A percentile compares a stretch with the other conserved stretches of the same genome.
Evolutionary conservation across 2,329 filamentous ascomycete genomes (phyloP).

Genomic region (Cladosporium phlei): DNA sequence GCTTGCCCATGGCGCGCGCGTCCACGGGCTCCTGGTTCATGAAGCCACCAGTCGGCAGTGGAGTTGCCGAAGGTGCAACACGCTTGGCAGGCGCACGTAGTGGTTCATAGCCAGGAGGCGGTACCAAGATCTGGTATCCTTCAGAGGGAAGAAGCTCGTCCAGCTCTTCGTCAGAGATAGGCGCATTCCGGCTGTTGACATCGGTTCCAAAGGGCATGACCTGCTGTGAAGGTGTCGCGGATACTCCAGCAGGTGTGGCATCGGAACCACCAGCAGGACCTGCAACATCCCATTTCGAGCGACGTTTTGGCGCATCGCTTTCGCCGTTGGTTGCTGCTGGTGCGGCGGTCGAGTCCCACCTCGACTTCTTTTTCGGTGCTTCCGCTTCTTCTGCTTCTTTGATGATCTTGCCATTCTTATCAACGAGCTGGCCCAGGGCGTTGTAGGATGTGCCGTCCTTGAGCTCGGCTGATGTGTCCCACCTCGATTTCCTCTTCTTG

Average conservation of each 20-base stretch:
- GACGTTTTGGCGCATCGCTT: constrained; percentile 63
- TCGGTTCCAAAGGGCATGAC: constrained; percentile 70
- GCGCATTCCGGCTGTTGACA: constrained; percentile 70
- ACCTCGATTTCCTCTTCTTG: constrained; percentile 83
- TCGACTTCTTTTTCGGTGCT: constrained; percentile 60
- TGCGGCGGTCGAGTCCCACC: constrained; percentile 81
- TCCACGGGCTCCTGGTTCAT: constrained; percentile 97
- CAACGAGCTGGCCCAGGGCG: constrained; percentile 16
- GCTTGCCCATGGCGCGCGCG: constrained; percentile 75
- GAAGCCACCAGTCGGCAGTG: constrained; percentile 69
- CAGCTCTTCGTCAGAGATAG: constrained; percentile 88
- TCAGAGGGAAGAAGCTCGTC: constrained; percentile 85
- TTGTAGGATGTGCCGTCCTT: constrained; percentile 42
- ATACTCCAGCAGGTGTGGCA: constrained; percentile 70
- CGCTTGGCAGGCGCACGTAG: constrained; percentile 72
- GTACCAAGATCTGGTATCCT: constrained; percentile 87
- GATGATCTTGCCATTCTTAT: constrained; percentile 25
- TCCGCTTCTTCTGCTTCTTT: constrained; percentile 42
- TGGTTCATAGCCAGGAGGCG: constrained; percentile 87
- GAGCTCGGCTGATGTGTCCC: constrained; percentile 65
- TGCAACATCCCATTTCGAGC: constrained; percentile 89
- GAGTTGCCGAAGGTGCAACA: constrained; percentile 65
- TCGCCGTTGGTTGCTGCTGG: constrained; percentile 42
- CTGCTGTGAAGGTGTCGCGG: constrained; percentile 65
- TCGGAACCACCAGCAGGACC: constrained; percentile 52